Evolutionary conservation across 768 basidiomycete species (phyloP).

Genomic region (Russula vinacea): DNA sequence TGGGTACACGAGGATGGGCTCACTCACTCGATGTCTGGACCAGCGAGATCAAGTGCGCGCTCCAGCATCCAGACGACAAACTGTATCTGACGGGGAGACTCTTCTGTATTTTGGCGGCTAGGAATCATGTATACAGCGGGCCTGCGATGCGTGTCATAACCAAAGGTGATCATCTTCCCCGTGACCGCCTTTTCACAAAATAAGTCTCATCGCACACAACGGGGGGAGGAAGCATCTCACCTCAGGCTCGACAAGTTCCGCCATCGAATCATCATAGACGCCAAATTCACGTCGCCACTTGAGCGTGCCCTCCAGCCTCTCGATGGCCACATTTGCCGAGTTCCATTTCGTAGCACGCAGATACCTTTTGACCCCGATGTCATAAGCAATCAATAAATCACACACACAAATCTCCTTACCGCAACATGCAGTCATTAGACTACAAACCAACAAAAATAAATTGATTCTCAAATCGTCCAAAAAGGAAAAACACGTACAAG

Average conservation of each 20-base stretch:
- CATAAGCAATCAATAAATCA: not conserved
- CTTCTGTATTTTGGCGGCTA: slow-evolving; percentile 74
- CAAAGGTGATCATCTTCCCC: slow-evolving; percentile 77
- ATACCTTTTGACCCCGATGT: slow-evolving; percentile 44
- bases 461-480: not conserved
- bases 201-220: not conserved
- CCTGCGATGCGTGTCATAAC: slow-evolving; percentile 63
- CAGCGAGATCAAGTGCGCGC: slow-evolving; percentile 71
- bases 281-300: slow-evolving; percentile 81
- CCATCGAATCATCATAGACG: slow-evolving; percentile 62
- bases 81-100: slow-evolving; percentile 63
- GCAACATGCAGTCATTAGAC: slow-evolving; percentile 69
- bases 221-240: slow-evolving; percentile 37
- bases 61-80: slow-evolving; percentile 77
- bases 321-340: slow-evolving; percentile 49
- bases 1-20: not conserved
- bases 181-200: slow-evolving; percentile 57
- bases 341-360: slow-evolving; percentile 79
- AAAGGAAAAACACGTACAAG: slow-evolving; percentile 43
- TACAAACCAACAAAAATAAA: slow-evolving; percentile 8
- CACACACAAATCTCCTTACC: slow-evolving; percentile 40
- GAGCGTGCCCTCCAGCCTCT: slow-evolving; percentile 66
- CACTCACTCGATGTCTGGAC: slow-evolving; percentile 74
- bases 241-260: slow-evolving; percentile 70
- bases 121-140: slow-evolving; percentile 69